These are phyloP conservation scores for Akanthomyces muscarius DNA, from an alignment of 2,329 filamentous ascomycete genomes.

Conservation along the genomic window DNA sequence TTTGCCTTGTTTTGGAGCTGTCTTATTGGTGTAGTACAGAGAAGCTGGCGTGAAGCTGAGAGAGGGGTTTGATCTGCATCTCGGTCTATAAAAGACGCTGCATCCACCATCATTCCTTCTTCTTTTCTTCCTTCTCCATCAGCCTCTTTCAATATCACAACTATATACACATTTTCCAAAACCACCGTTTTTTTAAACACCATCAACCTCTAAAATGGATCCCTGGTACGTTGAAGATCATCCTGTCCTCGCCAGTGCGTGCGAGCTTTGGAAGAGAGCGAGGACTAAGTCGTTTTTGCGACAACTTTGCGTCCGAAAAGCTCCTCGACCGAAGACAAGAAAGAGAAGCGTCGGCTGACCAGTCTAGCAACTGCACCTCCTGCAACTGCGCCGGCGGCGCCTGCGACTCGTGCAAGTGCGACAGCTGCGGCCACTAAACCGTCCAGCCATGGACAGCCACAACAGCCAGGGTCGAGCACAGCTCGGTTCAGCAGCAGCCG, in stretches of 20 bases:
- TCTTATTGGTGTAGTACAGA: not conserved
- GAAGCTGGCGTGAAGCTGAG: not conserved
- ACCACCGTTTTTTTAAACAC: not conserved
- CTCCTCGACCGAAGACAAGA: too few relatives aligned
- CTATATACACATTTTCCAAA: not conserved
- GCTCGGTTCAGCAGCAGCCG: constrained; percentile 4
- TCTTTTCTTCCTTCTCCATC: not conserved
- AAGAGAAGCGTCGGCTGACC: constrained; percentile 2
- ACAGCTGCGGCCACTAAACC: constrained; percentile 21
- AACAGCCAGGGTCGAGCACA: not conserved
- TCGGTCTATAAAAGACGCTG: constrained; percentile 12
- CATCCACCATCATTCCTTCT: not conserved
- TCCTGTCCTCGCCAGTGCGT: not conserved
- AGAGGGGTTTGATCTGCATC: not conserved
- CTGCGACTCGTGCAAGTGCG: constrained; percentile 24
- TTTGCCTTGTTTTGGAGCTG: constrained; percentile 4
- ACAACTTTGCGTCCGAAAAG: not conserved
- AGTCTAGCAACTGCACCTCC: constrained; percentile 21
- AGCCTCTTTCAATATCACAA: not conserved
- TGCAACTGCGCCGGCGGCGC: constrained; percentile 24
- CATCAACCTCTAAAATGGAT: constrained; percentile 8
- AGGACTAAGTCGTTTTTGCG: constrained; percentile 1
- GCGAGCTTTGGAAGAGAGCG: not conserved
- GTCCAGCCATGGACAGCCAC: not conserved
- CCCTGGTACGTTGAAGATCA: constrained; percentile 11